These are phyloP conservation scores for Podila epigama DNA, from an alignment of 192 early-diverging fungal species.

Conservation along the genomic window DNA sequence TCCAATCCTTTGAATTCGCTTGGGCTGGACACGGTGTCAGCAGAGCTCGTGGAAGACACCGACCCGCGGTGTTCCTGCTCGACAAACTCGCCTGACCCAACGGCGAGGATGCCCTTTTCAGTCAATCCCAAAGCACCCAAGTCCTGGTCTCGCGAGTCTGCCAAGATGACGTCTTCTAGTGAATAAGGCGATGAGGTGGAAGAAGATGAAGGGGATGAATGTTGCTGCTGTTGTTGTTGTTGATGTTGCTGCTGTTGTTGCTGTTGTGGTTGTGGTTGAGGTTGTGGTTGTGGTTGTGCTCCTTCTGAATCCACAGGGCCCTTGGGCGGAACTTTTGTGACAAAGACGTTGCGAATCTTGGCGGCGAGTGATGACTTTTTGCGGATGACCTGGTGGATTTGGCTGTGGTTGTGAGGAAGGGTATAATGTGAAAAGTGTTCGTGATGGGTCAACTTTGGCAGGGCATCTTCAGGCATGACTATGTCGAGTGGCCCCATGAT, in stretches of 20 bases:
- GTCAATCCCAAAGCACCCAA: neutral
- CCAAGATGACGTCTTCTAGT: neutral
- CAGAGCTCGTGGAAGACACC: constrained; percentile 39
- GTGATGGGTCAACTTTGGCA: neutral
- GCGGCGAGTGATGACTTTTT: constrained; percentile 24
- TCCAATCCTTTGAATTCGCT: constrained; percentile 4
- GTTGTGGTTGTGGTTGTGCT: constrained; percentile 1
- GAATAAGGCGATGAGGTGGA: neutral
- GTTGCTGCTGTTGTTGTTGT: neutral
- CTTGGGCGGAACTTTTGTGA: neutral
- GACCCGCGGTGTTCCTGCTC: constrained; percentile 30
- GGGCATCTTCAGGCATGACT: neutral
- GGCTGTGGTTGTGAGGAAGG: too few species aligned
- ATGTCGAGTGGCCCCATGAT: neutral
- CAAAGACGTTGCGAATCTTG: constrained; percentile 39
- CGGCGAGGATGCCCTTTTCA: neutral
- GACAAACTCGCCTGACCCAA: neutral
- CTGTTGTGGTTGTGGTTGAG: neutral
- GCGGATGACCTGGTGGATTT: neutral
- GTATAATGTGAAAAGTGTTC: too few species aligned
- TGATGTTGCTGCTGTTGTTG: neutral
- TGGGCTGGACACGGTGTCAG: constrained; percentile 14
- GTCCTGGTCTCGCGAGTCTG: neutral
- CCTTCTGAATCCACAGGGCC: too few species aligned
- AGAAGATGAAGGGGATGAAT: neutral